Evolutionary conservation across 257 asterid genomes (phyloP), one percentile per base, ranked within the genome.

Genomic region (Pogostemon cablin): DNA sequence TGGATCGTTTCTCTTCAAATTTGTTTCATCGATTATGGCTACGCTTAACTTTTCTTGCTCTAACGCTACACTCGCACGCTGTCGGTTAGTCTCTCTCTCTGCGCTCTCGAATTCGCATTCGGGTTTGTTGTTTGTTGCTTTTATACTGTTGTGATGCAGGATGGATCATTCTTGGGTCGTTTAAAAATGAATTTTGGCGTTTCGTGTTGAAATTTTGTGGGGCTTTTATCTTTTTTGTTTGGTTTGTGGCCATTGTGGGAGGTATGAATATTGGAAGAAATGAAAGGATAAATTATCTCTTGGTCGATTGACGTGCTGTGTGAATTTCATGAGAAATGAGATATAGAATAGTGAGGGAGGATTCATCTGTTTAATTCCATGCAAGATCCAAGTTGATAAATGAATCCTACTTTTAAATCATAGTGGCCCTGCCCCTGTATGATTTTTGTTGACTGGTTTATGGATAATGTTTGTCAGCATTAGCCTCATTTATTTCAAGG

Each of bases 41-140:
- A 64, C 83, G 60, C 4, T 79, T 9, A 49, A 52, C 54, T 73
- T 78, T 15, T 70, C 72, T 55, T 69, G 72, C 74, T 55, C 76
- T 5, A 58, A 75, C 55, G 77, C 69, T 68, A 54, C 77, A 6
- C 57, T 58, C 46, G 53, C 77, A 66, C 78, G 75, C 75, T 53
- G 56, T 60, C 78, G 83, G 83, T 79, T 39, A 71, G 79, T 20
- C 71, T 58, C 64, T 15, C 77, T 52, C 60, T 20, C 25, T 25
- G 32, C 32, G 46, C 70, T 58, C 39, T 11, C 39, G 7, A 3
- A 2, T 1, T 50, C 12, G 6, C 58, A 41, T 15, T 62, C 40
- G 3, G 3, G 64, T 42, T 53, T 20, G 38, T 15, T 3, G 32
- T 8, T 32, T 39, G 1, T 43, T 49, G 5, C 44, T 7, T 40